phyloP scores from a whole-genome alignment of 352 stramenopile genomes.

The Globisporangium splendens region DNA sequence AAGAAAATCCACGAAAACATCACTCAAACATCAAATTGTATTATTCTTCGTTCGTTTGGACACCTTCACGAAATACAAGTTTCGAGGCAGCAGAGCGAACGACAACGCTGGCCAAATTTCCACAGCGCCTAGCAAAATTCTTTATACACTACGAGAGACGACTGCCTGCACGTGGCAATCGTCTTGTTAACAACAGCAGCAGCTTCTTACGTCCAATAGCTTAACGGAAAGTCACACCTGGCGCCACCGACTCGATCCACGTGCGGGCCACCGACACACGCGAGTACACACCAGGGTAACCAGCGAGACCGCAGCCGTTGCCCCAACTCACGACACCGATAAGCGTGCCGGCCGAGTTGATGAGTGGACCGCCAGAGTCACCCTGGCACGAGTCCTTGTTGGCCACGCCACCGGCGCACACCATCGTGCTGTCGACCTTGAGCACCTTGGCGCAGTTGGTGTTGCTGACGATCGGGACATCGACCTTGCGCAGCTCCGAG shows the following conservation, averaged over 20 bases:
- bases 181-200: no score
- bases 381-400: constrained; percentile 52
- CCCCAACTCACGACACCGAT: constrained; percentile 67
- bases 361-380: constrained; percentile 53
- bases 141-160: no score
- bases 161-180: no score
- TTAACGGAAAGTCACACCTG: constrained; percentile 3
- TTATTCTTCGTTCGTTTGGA: no score
- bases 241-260: constrained; percentile 42
- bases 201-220: no score
- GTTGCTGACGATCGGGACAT: constrained; percentile 39
- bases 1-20: no score
- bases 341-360: constrained; percentile 28
- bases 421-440: constrained; percentile 39
- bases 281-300: constrained; percentile 56
- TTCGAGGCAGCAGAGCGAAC: no score
- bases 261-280: constrained; percentile 34
- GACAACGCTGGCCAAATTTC: no score
- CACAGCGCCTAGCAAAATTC: no score
- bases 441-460: constrained; percentile 26
- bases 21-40: no score
- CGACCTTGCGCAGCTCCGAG: constrained; percentile 30
- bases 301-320: constrained; percentile 41
- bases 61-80: no score
- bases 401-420: constrained; percentile 41